Conservation (phyloP, 306 rosid species). For the Macrotyloma uniflorum region DNA sequence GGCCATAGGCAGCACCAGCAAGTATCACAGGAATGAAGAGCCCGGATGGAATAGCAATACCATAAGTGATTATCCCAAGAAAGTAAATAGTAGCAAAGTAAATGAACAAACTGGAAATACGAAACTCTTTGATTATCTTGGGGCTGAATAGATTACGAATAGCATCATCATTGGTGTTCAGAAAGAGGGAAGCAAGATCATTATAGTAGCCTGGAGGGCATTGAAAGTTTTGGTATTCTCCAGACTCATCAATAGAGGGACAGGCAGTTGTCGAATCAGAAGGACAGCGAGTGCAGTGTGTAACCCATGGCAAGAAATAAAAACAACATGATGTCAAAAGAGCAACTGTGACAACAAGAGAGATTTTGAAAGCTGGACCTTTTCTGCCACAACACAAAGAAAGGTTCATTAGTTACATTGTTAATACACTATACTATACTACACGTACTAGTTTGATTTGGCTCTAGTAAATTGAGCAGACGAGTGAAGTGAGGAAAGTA, state of each 20-base stretch:
- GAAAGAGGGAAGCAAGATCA: conserved; percentile 91
- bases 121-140: conserved; percentile 59
- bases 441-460: not conserved
- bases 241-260: conserved; percentile 67
- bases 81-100: conserved; percentile 64
- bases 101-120: conserved; percentile 62
- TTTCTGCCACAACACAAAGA: conserved; percentile 60
- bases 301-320: conserved; percentile 80
- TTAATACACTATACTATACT: not conserved
- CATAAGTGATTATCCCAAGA: conserved; percentile 86
- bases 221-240: conserved; percentile 80
- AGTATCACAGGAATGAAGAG: conserved; percentile 96
- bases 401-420: conserved; percentile 8
- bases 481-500: not conserved
- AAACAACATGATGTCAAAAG: conserved; percentile 75
- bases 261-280: conserved; percentile 45
- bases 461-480: not conserved
- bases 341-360: conserved; percentile 62
- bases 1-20: conserved; percentile 92
- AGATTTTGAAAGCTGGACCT: conserved; percentile 64
- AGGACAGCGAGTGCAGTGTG: conserved; percentile 77
- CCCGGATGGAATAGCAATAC: conserved; percentile 93
- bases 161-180: conserved; percentile 90
- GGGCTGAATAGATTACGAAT: conserved; percentile 85
- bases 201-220: conserved; percentile 84